Base-by-base conservation (phyloP, 176 grass and related monocot species). In the Eleusine coracana region DNA sequence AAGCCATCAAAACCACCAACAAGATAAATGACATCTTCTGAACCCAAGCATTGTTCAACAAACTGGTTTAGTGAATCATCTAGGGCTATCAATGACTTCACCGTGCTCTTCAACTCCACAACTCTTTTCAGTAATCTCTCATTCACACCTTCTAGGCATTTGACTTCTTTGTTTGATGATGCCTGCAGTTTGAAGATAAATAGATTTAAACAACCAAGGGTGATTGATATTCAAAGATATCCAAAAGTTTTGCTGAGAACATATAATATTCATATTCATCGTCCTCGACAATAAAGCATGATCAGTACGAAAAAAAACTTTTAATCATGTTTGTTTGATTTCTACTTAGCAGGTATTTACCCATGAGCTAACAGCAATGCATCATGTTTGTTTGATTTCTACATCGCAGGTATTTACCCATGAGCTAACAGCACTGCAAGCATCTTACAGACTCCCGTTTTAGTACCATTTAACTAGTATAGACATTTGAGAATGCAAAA, bases 21-120 rank as follows among this genome's bases (percentile, higher is more conserved):
- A 66, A 95, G 74, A 90, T 95, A 95, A 70, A 95, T 92, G 67
- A 95, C 85, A 39, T 92, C 85, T 76, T 95, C 90, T 56, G 90
- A 92, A 48, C 90, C 90, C 77, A 90, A 79, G 76, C 81, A 92
- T 70, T 95, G 85, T 71, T 92, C 90, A 73, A 92, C 90, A 44
- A 92, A 95, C 62, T 86, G 66, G 29, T 80, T 87, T 54, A 92
- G 85, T 54, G 90, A 92, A 87, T 77, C 74, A 85, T 90, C 77
- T n/a, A 89, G 87, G 67, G 78, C 77, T 55, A 77, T 89, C 72
- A 89, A 85, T 71, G 67, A 77, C 55, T 66, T 85, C 72, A 89
- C 77, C 1, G 72, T 89, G 72, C 60, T 67, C 54, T 85, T 89
- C 14, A 89, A 66, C 73, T 89, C 77, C 44, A 79, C 25, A 70